A percentile compares a stretch with the other conserved stretches of the same genome.
Conservation (phyloP, 108 stramenopile species). For the Aureococcus anophagefferens region DNA sequence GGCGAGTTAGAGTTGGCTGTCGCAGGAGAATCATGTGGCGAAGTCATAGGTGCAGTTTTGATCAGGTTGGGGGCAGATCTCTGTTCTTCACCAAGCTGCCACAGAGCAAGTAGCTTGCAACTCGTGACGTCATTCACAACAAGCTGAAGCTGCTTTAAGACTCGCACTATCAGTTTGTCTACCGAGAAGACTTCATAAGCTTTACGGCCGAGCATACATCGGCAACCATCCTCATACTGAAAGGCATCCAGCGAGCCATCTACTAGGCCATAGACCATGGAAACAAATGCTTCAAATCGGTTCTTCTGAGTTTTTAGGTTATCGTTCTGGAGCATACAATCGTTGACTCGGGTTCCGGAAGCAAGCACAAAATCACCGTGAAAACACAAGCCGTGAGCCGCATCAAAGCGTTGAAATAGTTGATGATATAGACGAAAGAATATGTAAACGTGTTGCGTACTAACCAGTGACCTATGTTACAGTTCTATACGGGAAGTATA, state of each 20-base stretch:
- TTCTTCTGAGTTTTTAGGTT: background rate
- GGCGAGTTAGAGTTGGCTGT: no score
- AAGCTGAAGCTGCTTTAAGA: conserved; percentile 25
- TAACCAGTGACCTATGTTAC: no score
- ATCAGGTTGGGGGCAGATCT: no score
- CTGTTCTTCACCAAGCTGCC: no score
- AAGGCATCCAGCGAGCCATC: conserved; percentile 21
- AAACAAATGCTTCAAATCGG: conserved; percentile 27
- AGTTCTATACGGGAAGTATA: no score
- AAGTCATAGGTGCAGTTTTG: no score
- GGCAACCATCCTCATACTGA: conserved; percentile 44
- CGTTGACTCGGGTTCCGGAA: no score
- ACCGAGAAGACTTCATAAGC: conserved; percentile 31
- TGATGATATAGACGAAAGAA: conserved; percentile 42
- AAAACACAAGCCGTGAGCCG: background rate
- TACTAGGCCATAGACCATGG: conserved; percentile 30
- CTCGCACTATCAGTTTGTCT: conserved; percentile 29
- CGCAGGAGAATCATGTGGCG: no score
- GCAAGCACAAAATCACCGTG: background rate
- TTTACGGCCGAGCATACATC: conserved; percentile 31
- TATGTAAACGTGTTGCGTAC: conserved; percentile 14
- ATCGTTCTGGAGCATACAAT: no score
- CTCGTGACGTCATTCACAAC: conserved; percentile 18
- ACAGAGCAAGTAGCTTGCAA: no score
- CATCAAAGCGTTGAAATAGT: conserved; percentile 26